These are phyloP conservation scores for Phytophthora fragariae DNA, from an alignment of 352 stramenopile species.

Conservation along the genomic window DNA sequence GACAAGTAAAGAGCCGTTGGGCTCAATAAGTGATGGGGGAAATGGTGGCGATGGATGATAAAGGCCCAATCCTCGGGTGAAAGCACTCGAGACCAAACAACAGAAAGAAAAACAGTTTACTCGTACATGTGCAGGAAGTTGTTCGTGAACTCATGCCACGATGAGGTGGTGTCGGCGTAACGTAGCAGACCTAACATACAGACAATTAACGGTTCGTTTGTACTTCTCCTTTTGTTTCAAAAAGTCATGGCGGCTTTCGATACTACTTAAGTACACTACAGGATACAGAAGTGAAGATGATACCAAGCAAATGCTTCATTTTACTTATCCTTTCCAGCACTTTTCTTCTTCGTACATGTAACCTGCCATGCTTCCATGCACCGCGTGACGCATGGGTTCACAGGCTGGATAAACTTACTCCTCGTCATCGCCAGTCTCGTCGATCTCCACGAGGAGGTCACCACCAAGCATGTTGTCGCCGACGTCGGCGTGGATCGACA, in stretches of 20 bases:
- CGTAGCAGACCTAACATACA: slow-evolving; percentile 22
- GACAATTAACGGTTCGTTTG: slow-evolving; percentile 28
- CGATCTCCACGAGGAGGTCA: slow-evolving; percentile 97
- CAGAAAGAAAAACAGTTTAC: slow-evolving; percentile 31
- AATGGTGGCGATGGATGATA: slow-evolving; percentile 7
- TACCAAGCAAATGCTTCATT: slow-evolving; percentile 31
- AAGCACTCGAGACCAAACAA: slow-evolving; percentile 16
- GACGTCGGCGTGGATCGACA: slow-evolving; percentile 90
- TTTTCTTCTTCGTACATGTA: slow-evolving; percentile 20
- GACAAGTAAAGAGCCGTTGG: slow-evolving; percentile 2
- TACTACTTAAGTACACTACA: too few species aligned
- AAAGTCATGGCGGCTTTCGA: too few species aligned
- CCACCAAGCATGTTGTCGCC: slow-evolving; percentile 95
- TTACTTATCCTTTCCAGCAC: slow-evolving; percentile 30
- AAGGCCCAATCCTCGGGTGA: slow-evolving; percentile 20
- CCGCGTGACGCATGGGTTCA: neutral
- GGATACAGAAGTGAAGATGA: neutral
- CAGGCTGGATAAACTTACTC: slow-evolving; percentile 43
- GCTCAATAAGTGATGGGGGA: neutral
- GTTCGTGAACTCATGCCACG: slow-evolving; percentile 7
- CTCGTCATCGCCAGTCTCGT: slow-evolving; percentile 80
- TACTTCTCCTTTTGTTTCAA: too few species aligned
- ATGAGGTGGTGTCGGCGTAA: slow-evolving; percentile 14
- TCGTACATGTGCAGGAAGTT: slow-evolving; percentile 31
- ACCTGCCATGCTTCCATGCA: slow-evolving; percentile 4